phyloP scores from a whole-genome alignment of 805 yeast genomes.

The Ogataea wickerhamii region DNA sequence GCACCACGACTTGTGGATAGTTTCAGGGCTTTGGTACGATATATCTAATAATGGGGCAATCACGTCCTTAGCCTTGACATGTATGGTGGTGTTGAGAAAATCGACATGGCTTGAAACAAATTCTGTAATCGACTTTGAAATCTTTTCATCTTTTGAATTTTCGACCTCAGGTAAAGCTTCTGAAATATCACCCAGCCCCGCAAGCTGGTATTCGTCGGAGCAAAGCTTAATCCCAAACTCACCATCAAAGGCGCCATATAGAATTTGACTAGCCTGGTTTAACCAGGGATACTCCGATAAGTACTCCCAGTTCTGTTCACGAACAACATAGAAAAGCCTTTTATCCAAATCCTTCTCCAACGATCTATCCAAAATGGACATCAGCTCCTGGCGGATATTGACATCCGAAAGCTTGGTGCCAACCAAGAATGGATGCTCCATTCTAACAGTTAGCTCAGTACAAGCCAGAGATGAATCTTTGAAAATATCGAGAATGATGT shows the following conservation, averaged over 20 bases:
- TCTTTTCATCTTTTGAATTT: conserved; percentile 17
- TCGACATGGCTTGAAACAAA: conserved; percentile 23
- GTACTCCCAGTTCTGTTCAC: conserved; percentile 97
- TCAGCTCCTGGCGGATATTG: conserved; percentile 66
- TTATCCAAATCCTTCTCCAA: conserved; percentile 74
- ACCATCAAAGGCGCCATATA: conserved; percentile 72
- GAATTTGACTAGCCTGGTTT: conserved; percentile 83
- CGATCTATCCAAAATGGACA: conserved; percentile 74
- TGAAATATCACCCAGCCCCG: conserved; percentile 47
- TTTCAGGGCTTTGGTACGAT: conserved; percentile 74
- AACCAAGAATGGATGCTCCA: conserved; percentile 94
- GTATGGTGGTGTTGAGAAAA: conserved; percentile 24
- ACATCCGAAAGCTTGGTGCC: conserved; percentile 86
- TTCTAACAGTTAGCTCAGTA: conserved; percentile 85
- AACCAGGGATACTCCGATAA: conserved; percentile 93
- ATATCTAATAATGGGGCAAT: conserved; percentile 72
- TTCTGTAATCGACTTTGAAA: conserved; percentile 14
- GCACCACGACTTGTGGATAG: conserved; percentile 82
- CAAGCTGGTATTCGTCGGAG: conserved; percentile 48
- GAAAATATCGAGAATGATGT: conserved; percentile 82
- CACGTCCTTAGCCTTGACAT: conserved; percentile 55
- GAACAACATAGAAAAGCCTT: conserved; percentile 78
- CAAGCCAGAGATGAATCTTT: conserved; percentile 72
- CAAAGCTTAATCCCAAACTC: conserved; percentile 44
- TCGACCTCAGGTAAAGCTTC: conserved; percentile 26